phyloP scores from a whole-genome alignment of 2,329 filamentous ascomycete genomes.

The Cladosporium colombiae region DNA sequence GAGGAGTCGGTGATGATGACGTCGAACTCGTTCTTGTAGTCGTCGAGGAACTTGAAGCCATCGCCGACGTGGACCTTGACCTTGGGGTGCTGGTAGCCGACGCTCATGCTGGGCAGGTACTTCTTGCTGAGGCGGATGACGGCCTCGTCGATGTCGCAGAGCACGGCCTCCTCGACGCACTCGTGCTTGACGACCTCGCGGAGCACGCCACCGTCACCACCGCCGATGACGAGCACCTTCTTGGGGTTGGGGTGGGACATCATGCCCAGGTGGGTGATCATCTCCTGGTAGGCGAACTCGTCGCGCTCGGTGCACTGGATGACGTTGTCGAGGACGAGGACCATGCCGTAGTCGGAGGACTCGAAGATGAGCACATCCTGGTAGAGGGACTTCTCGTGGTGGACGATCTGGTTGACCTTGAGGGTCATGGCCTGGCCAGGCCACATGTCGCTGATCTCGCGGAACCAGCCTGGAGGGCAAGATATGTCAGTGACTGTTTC shows the following conservation, averaged over 20 bases:
- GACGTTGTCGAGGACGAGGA: conserved; percentile 96
- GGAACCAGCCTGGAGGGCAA: conserved; percentile 81
- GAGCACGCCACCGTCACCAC: conserved; percentile 94
- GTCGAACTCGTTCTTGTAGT: conserved; percentile 96
- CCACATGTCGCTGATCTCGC: conserved; percentile 99
- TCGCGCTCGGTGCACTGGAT: conserved; percentile 98
- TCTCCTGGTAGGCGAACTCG: conserved; percentile 97
- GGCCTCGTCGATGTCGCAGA: conserved; percentile 99
- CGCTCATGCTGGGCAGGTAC: conserved; percentile 91
- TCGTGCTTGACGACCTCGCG: conserved; percentile 99
- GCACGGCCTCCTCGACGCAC: conserved; percentile 88
- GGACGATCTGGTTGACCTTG: conserved; percentile 94
- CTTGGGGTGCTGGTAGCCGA: conserved; percentile 88
- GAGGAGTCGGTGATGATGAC: conserved; percentile 99
- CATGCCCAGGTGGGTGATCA: conserved; percentile 99
- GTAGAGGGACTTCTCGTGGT: conserved; percentile 99
- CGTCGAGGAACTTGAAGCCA: conserved; percentile 96
- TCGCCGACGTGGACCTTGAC: conserved; percentile 91
- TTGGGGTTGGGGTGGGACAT: conserved; percentile 98
- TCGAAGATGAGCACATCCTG: conserved; percentile 99
- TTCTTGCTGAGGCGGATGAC: conserved; percentile 98
- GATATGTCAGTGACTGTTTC: conserved; percentile 23
- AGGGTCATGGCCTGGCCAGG: conserved; percentile 98
- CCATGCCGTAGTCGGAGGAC: conserved; percentile 93
- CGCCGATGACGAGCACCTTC: conserved; percentile 97